Base-by-base conservation (phyloP, 352 stramenopile species). In the Phytophthora colocasiae region DNA sequence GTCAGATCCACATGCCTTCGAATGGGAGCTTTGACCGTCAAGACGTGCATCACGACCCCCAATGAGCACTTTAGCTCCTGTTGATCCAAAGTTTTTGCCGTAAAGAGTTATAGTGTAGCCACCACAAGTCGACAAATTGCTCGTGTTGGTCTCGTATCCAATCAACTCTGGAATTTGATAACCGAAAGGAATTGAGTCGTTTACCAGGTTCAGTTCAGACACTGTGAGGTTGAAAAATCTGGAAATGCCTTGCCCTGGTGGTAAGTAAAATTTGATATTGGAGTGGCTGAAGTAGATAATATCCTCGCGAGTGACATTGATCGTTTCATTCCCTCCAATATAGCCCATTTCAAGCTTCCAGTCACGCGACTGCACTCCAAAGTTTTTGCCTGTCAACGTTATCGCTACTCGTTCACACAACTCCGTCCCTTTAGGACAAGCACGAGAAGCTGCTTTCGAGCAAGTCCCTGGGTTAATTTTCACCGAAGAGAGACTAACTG, bases 241-340 rank as follows among this genome's bases (percentile, higher is more conserved):
- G 14, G 80, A 77, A 66, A 58, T 70, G 0, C 79, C 79, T 73
- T 90, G 77, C 14, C 81, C 78, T 7, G 62, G 57, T 2, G 81
- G 81, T 24, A 88, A 50, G 19, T 81, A 76, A 47, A 90, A 90
- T 43, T 80, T 72, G 61, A 90, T 85, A 32, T 68, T 71, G 0
- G 68, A 81, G 66, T 90, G 81, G 52, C 74, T 88, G 62, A 83
- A 90, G 62, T 77, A 87, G 2, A 85, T 46, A 45, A 87, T 75
- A 24, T 85, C 72, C 36, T 66, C 58, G 2, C 39, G 32, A 2
- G 71, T 77, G 17, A 90, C 51, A 51, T 66, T 66, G 14, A 85
- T 60, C 0, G 65, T 53, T 55, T 76, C 66, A 32, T 82, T 57
- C 0, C 26, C 9, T 7, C 44, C 39, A 31, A 77, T 59, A 0